phyloP scores from a whole-genome alignment of 177 flowering plant species.

The Vitis hybrid region DNA sequence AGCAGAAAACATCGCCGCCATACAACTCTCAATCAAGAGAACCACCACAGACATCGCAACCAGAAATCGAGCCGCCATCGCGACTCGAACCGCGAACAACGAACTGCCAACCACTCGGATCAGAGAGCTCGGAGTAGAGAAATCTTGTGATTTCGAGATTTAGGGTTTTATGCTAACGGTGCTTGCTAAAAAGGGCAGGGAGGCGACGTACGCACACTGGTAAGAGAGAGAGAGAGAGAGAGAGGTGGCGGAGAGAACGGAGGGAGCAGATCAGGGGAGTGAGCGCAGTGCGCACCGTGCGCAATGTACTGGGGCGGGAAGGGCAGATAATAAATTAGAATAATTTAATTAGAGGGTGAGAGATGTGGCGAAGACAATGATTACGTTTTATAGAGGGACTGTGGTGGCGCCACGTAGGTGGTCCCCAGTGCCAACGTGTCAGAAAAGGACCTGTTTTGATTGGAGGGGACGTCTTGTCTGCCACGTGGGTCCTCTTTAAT shows the following conservation, averaged over 20 bases:
- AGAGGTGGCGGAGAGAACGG: background rate
- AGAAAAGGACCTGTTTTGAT: slow-evolving; percentile 10
- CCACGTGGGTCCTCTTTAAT: background rate
- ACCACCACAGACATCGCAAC: slow-evolving; percentile 11
- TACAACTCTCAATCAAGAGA: slow-evolving; percentile 8
- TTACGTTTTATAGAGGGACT: background rate
- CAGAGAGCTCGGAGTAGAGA: background rate
- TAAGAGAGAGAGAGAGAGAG: background rate
- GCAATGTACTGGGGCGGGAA: background rate
- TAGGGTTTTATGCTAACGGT: background rate
- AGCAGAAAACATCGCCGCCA: slow-evolving; percentile 32
- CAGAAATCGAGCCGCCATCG: slow-evolving; percentile 25
- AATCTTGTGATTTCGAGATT: slow-evolving; percentile 1
- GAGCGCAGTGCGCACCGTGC: slow-evolving; percentile 10
- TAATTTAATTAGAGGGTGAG: background rate
- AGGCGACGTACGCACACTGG: slow-evolving; percentile 1
- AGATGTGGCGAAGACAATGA: background rate
- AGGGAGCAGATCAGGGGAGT: background rate
- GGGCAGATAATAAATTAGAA: background rate
- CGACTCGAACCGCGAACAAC: slow-evolving; percentile 2
- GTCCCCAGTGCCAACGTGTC: slow-evolving; percentile 11
- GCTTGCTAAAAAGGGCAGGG: background rate
- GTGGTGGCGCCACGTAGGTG: slow-evolving; percentile 14
- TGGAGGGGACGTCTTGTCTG: slow-evolving; percentile 7
- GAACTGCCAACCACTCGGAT: background rate